Percentiles rank a stretch among this genome's conserved stretches.
Evolutionary conservation across 2,329 filamentous ascomycete species (phyloP).

Genomic region (Capronia epimyces): DNA sequence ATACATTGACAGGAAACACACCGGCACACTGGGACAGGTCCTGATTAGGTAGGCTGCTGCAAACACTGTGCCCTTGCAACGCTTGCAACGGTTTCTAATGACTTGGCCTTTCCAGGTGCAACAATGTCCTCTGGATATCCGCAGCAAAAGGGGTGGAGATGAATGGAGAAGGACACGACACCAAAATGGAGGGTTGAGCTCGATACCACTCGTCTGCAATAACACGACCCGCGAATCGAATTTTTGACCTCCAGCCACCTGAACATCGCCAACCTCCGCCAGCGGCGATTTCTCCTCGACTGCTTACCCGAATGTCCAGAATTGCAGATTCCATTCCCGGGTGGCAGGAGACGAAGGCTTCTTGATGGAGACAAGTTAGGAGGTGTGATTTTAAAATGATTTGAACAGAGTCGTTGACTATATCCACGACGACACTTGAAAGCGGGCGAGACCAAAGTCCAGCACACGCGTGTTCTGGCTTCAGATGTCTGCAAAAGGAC

Average conservation of each 20-base stretch:
- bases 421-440: too few species aligned
- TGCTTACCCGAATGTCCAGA: background rate
- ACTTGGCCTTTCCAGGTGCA: constrained; percentile 53
- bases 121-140: constrained; percentile 94
- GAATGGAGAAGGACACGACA: constrained; percentile 31
- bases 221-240: background rate
- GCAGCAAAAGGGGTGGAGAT: constrained; percentile 49
- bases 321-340: background rate
- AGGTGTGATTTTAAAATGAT: too few species aligned
- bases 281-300: background rate
- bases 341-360: too few species aligned
- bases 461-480: too few species aligned
- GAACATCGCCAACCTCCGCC: background rate
- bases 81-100: background rate
- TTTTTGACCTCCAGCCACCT: background rate
- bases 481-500: background rate
- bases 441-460: too few species aligned
- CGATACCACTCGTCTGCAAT: background rate
- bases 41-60: constrained; percentile 67
- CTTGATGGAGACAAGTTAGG: too few species aligned
- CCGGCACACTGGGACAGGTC: constrained; percentile 80
- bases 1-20: constrained; percentile 81
- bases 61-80: background rate
- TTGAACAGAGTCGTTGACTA: too few species aligned
- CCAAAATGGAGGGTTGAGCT: constrained; percentile 29